Base-by-base conservation (phyloP, 2,329 filamentous ascomycete species). In the Exophiala spinifera region DNA sequence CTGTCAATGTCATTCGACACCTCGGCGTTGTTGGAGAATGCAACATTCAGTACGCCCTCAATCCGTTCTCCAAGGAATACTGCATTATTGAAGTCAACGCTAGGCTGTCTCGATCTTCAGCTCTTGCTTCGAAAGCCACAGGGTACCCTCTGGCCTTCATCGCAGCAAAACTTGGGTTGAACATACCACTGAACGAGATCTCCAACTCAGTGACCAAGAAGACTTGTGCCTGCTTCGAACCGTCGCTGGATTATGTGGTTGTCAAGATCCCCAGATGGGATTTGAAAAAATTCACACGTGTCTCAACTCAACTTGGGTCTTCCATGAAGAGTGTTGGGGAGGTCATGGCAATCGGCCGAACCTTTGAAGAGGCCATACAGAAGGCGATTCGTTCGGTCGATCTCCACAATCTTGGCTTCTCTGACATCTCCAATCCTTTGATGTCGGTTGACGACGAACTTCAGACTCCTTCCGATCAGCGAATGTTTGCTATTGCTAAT, bases 241-340 rank as follows among this genome's bases (percentile, higher is more conserved):
- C 94, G 20, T 97, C 94, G 13, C 84, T 99, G 13, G 94, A 99
- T 72, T 99, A 99, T 70, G 89, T 95, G 49, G 94, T 97, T 15
- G 92, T 97, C 65, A 99, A 99, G 83, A 97, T 99, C 78, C 94
- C 94, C 44, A 84, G 94, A 64, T 99, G 94, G 94, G 94, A 99
- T 75, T 75, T 99, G 68, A 97, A 97, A 80, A 99, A 99, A 76
- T 99, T 99, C 74, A 95, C 89, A 23, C 86, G 94, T 63, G 94
- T 97, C 19, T 97, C 92, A 3, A 97, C 91, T 1, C 87, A 95
- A 68, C 86, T 99, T 20, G 92, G 91, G 25, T 97, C 94, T 2
- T 96, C 92, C 11, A 99, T 99, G 94, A 99, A 97, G 86, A 96
- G 90, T 82, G 91, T 99, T 49, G 94, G 94, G 68, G 94, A 99